phyloP scores from a whole-genome alignment of 805 yeast genomes.

The Candida wancherniae region DNA sequence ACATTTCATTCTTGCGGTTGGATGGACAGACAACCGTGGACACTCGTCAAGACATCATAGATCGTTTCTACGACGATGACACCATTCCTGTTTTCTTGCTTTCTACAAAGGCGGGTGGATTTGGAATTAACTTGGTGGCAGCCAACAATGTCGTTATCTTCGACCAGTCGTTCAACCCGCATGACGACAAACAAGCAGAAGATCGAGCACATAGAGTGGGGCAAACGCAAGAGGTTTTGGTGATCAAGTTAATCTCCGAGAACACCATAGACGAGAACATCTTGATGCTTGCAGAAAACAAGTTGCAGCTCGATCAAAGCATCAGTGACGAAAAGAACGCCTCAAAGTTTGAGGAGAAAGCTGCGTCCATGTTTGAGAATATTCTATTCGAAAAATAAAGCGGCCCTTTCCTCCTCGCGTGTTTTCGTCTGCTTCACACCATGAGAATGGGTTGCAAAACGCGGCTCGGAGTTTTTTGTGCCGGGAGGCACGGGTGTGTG shows the following conservation, averaged over 20 bases:
- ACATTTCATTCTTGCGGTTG: slow-evolving; percentile 70
- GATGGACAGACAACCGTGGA: slow-evolving; percentile 96
- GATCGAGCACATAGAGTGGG: slow-evolving; percentile 98
- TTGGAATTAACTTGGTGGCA: slow-evolving; percentile 93
- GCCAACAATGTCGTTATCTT: slow-evolving; percentile 89
- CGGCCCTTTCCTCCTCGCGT: too few relatives aligned
- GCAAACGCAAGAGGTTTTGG: slow-evolving; percentile 78
- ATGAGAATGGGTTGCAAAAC: too few relatives aligned
- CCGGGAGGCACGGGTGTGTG: too few relatives aligned
- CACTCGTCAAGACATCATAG: slow-evolving; percentile 86
- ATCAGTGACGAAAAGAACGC: slow-evolving; percentile 43
- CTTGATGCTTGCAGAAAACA: slow-evolving; percentile 78
- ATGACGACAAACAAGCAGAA: slow-evolving; percentile 97
- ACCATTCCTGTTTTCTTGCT: slow-evolving; percentile 80
- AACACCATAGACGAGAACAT: slow-evolving; percentile 88
- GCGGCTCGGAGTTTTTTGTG: too few relatives aligned
- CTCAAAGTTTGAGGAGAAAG: slow-evolving; percentile 46
- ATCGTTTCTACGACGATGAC: slow-evolving; percentile 76
- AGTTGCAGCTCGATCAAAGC: slow-evolving; percentile 77
- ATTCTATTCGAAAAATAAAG: slow-evolving; percentile 34
- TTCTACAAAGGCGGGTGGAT: slow-evolving; percentile 97
- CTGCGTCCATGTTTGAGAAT: slow-evolving; percentile 49
- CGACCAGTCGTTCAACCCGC: slow-evolving; percentile 96
- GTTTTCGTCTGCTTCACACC: too few relatives aligned
- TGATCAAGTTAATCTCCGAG: slow-evolving; percentile 66